Evolutionary conservation across 2,329 filamentous ascomycete species (phyloP).

Genomic region (Sporothrix variecibatus): DNA sequence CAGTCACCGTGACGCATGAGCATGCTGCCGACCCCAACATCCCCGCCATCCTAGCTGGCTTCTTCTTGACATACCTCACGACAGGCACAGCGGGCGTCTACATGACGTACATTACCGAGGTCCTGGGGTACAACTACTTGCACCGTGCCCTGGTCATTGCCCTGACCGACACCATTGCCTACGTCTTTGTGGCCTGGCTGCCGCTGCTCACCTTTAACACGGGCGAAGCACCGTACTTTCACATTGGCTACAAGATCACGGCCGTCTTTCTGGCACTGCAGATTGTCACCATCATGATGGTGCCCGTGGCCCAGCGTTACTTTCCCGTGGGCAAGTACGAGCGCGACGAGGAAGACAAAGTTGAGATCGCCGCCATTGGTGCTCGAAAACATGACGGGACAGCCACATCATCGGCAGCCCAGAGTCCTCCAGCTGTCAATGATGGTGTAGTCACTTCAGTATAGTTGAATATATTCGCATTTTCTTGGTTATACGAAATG

Average conservation of each 20-base stretch:
- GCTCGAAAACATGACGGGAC: background rate
- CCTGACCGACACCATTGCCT: constrained; percentile 27
- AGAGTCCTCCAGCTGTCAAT: background rate
- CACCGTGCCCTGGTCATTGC: constrained; percentile 29
- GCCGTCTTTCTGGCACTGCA: constrained; percentile 36
- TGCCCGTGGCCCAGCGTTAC: constrained; percentile 7
- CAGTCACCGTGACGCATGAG: background rate
- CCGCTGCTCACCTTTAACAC: constrained; percentile 28
- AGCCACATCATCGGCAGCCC: background rate
- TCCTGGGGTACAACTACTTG: constrained; percentile 24
- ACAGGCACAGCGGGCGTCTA: constrained; percentile 28
- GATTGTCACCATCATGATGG: constrained; percentile 22
- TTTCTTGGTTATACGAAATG: background rate
- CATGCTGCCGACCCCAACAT: constrained; percentile 9
- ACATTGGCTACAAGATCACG: constrained; percentile 35
- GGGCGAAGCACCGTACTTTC: constrained; percentile 31
- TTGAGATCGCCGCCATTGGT: background rate
- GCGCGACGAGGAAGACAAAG: background rate
- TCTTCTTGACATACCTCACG: constrained; percentile 23
- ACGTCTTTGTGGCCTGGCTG: constrained; percentile 29
- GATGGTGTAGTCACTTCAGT: background rate
- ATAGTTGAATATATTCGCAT: background rate
- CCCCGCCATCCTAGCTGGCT: constrained; percentile 26
- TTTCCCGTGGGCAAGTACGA: constrained; percentile 23
- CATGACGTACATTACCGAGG: constrained; percentile 29